Evolutionary conservation across 306 rosid species (phyloP).

Genomic region (Begonia loranthoides): DNA sequence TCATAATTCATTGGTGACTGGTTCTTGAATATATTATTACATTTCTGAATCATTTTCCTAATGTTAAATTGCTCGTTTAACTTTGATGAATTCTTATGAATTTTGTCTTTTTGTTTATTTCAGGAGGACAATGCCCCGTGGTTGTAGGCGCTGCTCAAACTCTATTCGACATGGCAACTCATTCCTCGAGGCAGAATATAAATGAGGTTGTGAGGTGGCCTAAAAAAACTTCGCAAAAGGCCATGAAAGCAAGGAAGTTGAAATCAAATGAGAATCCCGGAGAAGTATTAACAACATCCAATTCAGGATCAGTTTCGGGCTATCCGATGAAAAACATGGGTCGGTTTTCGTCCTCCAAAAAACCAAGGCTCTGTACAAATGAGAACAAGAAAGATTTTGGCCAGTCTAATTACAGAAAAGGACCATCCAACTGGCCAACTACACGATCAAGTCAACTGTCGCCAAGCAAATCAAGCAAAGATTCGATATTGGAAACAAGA

Average conservation of each 20-base stretch:
- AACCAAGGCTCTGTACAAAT: slow-evolving; percentile 39
- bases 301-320: slow-evolving; percentile 24
- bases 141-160: slow-evolving; percentile 61
- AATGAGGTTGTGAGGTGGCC: slow-evolving; percentile 59
- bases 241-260: slow-evolving; percentile 49
- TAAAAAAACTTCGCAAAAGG: slow-evolving; percentile 66
- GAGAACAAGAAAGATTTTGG: slow-evolving; percentile 34
- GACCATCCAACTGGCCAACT: slow-evolving; percentile 45
- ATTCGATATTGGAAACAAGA: slow-evolving; percentile 28
- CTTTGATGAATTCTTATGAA: too few species aligned
- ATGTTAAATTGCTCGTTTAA: too few species aligned
- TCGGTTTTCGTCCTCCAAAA: slow-evolving; percentile 48
- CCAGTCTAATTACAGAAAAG: slow-evolving; percentile 34
- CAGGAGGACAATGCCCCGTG: slow-evolving; percentile 53
- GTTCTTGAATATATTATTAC: too few species aligned
- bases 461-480: slow-evolving; percentile 42
- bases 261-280: slow-evolving; percentile 46
- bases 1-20: too few species aligned
- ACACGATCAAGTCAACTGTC: slow-evolving; percentile 70
- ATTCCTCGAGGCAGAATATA: slow-evolving; percentile 23
- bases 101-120: too few species aligned
- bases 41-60: too few species aligned
- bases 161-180: slow-evolving; percentile 48
- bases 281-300: slow-evolving; percentile 23
- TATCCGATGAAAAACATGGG: slow-evolving; percentile 25